Evolutionary conservation across 164 flowering plant species (phyloP).

Genomic region (Piper longum): DNA sequence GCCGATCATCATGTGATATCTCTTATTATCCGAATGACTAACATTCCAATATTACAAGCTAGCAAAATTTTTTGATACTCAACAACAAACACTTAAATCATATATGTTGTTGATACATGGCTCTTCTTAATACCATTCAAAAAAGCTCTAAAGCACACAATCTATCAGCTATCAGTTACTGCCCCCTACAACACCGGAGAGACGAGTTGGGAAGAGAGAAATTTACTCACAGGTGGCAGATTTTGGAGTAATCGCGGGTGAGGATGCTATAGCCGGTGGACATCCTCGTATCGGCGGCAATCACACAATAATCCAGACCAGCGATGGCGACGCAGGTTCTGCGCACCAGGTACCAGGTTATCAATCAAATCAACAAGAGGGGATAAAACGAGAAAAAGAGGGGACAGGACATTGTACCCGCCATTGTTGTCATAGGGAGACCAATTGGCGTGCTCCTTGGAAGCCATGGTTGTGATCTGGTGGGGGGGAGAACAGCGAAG

Average conservation of each 20-base stretch:
- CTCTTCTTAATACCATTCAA: no score
- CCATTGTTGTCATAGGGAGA: constrained; percentile 3
- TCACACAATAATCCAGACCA: constrained; percentile 78
- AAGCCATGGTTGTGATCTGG: neutral
- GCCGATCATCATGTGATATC: no score
- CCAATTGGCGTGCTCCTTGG: constrained; percentile 1
- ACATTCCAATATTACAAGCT: no score
- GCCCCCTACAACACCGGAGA: no score
- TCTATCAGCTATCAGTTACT: no score
- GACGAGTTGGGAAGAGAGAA: neutral
- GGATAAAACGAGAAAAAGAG: neutral
- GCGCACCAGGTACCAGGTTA: constrained; percentile 3
- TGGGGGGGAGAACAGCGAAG: neutral
- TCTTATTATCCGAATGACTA: no score
- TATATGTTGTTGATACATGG: no score
- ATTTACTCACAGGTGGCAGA: constrained; percentile 35
- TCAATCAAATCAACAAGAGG: neutral
- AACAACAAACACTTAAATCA: no score
- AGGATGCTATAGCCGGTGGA: constrained; percentile 82
- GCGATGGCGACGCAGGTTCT: constrained; percentile 84
- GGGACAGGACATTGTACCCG: neutral
- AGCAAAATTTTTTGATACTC: no score
- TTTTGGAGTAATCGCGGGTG: constrained; percentile 84
- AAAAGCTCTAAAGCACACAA: no score
- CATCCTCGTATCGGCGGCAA: constrained; percentile 94